Base-by-base conservation (phyloP, 805 yeast genomes). In the Monosporozyma siamensis region DNA sequence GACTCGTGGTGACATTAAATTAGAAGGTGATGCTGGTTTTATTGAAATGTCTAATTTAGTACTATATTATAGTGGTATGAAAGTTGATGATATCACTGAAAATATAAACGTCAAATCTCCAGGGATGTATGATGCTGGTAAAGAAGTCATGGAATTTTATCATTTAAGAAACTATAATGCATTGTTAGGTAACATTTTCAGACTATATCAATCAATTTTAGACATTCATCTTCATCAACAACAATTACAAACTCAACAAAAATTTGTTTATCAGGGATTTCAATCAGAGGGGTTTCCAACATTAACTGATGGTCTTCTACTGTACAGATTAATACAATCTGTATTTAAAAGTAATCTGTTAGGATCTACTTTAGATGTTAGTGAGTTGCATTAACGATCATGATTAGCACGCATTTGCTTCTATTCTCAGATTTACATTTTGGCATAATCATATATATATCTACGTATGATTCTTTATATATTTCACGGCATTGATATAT, bases 11-110 rank as follows among this genome's bases (percentile, higher is more conserved):
- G 55, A 51, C 39, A 26, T 53, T 24, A 50, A 51, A 39, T 39
- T 53, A 7, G 55, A 53, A 38, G 54, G 55, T 15, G 51, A 51
- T 40, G 54, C 55, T 12, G 55, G 55, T 8, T 51, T 50, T 32
- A 44, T 48, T n/a, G 54, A 51, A 25, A 48, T 48, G 23, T 51
- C 55, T 4, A 51, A 50, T 40, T 40, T 51, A 23, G 55, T 50
- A 5, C 34, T 51, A 12, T 53, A 51, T 39, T 50, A 49, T 41
- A 46, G 52, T 34, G 56, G 56, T 35, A 40, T 44, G 27, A 50
- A 46, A 35, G 22, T 34, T 22, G 31, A 35, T 26, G 29, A 26
- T 6, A 15, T 22, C 11, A 7, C n/a, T 24, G 27, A 22, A 18
- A 22, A 14, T 25, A n/a, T 8, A 6, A 9, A n/a, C 9, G 23